phyloP scores from a whole-genome alignment of 495 filamentous ascomycete genomes.

The Parachaetomium inaequale region DNA sequence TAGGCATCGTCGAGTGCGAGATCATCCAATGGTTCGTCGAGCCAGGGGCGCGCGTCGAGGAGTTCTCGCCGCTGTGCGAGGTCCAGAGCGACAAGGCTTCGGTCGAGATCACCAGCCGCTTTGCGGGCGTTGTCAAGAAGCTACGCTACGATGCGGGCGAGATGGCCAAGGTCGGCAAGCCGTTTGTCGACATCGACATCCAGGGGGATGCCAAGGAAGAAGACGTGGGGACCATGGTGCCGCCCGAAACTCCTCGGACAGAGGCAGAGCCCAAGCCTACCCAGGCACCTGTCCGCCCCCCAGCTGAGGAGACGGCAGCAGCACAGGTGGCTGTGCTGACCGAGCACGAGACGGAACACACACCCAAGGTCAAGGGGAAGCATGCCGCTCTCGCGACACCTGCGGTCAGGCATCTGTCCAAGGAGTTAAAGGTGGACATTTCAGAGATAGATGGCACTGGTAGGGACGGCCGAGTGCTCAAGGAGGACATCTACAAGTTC shows the following conservation, averaged over 20 bases:
- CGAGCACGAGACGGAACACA: not conserved
- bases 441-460: constrained; percentile 76
- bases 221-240: constrained; percentile 18
- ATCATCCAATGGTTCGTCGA: constrained; percentile 99
- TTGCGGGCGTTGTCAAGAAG: constrained; percentile 93
- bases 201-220: constrained; percentile 49
- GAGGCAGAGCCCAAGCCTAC: not conserved
- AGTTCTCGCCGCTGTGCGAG: constrained; percentile 97
- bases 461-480: constrained; percentile 85
- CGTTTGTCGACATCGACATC: constrained; percentile 76
- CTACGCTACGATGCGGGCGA: constrained; percentile 93
- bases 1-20: constrained; percentile 95
- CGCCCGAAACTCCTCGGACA: not conserved
- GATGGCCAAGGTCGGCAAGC: constrained; percentile 89
- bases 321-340: constrained; percentile 4
- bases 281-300: constrained; percentile 3
- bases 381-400: constrained; percentile 79
- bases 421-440: constrained; percentile 72
- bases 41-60: constrained; percentile 90
- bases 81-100: constrained; percentile 98
- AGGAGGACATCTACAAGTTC: constrained; percentile 88
- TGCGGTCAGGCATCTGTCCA: constrained; percentile 83
- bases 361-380: constrained; percentile 40
- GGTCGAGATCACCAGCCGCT: constrained; percentile 96
- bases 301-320: constrained; percentile 13